Conservation (phyloP, 176 grass and related monocot species). For the Musa itinerans region DNA sequence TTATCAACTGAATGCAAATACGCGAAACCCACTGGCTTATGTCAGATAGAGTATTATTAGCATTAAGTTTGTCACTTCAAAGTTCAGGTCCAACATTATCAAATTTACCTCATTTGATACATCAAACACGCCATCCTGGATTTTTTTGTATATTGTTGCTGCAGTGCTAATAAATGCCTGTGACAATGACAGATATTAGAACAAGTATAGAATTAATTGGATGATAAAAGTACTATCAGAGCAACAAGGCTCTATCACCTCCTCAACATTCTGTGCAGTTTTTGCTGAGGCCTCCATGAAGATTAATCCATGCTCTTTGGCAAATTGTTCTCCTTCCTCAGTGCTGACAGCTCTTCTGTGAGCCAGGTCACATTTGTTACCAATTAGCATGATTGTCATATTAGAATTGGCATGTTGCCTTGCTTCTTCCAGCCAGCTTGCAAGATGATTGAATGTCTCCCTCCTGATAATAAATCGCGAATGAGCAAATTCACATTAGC, state of each 20-base stretch:
- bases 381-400: conserved; percentile 66
- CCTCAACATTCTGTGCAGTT: conserved; percentile 61
- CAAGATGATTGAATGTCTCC: conserved; percentile 73
- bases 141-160: conserved; percentile 66
- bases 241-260: conserved; percentile 25
- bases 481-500: neutral
- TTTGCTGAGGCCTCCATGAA: conserved; percentile 80
- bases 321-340: conserved; percentile 68
- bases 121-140: conserved; percentile 66
- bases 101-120: conserved; percentile 64
- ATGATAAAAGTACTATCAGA: neutral
- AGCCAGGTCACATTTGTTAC: conserved; percentile 55
- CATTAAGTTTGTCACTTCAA: too few relatives aligned
- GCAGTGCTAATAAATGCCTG: conserved; percentile 65
- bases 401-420: conserved; percentile 59
- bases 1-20: too few relatives aligned
- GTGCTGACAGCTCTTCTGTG: conserved; percentile 58
- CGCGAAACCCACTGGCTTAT: too few relatives aligned
- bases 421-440: conserved; percentile 66
- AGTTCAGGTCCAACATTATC: neutral
- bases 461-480: conserved; percentile 24
- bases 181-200: neutral
- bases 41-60: too few relatives aligned
- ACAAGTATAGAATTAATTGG: neutral
- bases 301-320: conserved; percentile 57